phyloP scores from a whole-genome alignment of 495 filamentous ascomycete species.

The Bacidia rubella region DNA sequence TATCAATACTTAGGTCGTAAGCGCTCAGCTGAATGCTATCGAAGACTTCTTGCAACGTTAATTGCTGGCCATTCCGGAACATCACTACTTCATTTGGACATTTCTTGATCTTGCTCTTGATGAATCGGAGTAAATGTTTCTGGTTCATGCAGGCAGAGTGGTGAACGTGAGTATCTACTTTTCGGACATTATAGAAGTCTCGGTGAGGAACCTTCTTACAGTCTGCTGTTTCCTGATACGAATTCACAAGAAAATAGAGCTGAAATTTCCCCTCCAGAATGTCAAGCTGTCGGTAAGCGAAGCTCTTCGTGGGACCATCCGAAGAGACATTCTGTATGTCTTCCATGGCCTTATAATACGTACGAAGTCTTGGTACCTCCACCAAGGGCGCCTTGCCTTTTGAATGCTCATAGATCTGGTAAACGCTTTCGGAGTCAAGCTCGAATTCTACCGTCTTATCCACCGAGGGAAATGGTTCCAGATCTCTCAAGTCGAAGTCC shows the following conservation, averaged over 20 bases:
- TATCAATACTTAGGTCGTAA: slow-evolving; percentile 97
- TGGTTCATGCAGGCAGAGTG: slow-evolving; percentile 99
- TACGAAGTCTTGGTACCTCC: slow-evolving; percentile 71
- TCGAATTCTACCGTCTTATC: slow-evolving; percentile 55
- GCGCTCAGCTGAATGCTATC: slow-evolving; percentile 93
- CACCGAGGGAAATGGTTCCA: slow-evolving; percentile 53
- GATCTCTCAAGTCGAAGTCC: slow-evolving; percentile 73
- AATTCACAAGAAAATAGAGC: slow-evolving; percentile 79
- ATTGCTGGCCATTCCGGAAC: slow-evolving; percentile 80
- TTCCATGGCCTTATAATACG: slow-evolving; percentile 94
- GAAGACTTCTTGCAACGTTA: slow-evolving; percentile 88
- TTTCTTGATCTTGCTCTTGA: slow-evolving; percentile 99
- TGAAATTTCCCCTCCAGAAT: slow-evolving; percentile 96
- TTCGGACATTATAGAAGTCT: slow-evolving; percentile 97
- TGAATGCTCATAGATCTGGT: slow-evolving; percentile 68
- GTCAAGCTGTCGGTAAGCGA: slow-evolving; percentile 84
- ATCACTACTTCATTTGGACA: slow-evolving; percentile 86
- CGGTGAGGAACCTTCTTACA: slow-evolving; percentile 93
- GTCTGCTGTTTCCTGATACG: slow-evolving; percentile 95
- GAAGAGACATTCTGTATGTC: slow-evolving; percentile 69
- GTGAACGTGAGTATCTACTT: slow-evolving; percentile 98
- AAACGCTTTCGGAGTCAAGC: slow-evolving; percentile 74
- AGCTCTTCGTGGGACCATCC: slow-evolving; percentile 92
- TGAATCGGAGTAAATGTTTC: slow-evolving; percentile 93
- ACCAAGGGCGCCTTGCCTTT: slow-evolving; percentile 56